These are phyloP conservation scores for Talaromyces verruculosus DNA, from an alignment of 2,329 filamentous ascomycete genomes.

Conservation along the genomic window DNA sequence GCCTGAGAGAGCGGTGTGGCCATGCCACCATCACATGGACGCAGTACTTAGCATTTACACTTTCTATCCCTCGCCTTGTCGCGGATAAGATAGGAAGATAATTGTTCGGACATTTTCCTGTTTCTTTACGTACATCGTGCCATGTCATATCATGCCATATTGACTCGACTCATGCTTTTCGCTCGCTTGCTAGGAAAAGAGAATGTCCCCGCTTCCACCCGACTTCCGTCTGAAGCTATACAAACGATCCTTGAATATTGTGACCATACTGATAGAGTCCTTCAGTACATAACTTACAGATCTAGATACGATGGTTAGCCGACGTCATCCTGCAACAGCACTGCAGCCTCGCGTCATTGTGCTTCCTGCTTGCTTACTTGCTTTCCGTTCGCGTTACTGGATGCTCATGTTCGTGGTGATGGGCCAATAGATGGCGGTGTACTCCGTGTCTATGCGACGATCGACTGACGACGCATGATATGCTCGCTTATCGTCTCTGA, in stretches of 20 bases:
- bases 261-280: not conserved
- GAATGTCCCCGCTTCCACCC: conserved; percentile 1
- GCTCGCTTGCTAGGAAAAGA: not conserved
- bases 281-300: not conserved
- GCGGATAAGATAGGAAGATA: not conserved
- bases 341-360: conserved; percentile 1
- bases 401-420: not conserved
- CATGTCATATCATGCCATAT: not conserved
- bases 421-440: conserved; percentile 3
- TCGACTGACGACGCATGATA: not conserved
- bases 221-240: conserved; percentile 3
- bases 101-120: not conserved
- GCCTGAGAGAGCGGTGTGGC: conserved; percentile 1
- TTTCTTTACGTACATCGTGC: not conserved
- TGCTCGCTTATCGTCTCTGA: not conserved
- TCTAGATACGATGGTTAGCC: not conserved
- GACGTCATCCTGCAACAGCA: not conserved
- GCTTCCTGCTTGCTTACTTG: not conserved
- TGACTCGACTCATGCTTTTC: not conserved
- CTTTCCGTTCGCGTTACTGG: not conserved
- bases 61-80: not conserved
- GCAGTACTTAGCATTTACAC: not conserved
- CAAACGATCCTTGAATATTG: not conserved
- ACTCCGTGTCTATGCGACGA: not conserved
- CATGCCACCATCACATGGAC: conserved; percentile 9